These are phyloP conservation scores for Pythium periplocum DNA, from an alignment of 352 stramenopile species.

Conservation along the genomic window DNA sequence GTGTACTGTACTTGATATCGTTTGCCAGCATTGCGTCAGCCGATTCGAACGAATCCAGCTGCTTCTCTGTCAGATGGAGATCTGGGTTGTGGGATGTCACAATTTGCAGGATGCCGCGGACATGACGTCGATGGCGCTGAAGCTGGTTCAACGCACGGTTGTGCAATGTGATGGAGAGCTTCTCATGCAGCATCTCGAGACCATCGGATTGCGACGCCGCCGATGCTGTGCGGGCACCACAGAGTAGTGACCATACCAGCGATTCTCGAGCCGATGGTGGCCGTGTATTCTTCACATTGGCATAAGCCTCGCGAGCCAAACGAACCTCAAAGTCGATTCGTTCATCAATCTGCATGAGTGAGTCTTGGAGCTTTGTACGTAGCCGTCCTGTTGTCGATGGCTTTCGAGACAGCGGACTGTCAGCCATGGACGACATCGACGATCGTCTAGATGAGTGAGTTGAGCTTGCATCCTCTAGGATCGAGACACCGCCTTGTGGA, in stretches of 20 bases:
- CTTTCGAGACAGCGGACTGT: not conserved
- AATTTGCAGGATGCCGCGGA: conserved; percentile 75
- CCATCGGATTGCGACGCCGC: conserved; percentile 40
- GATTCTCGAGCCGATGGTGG: conserved; percentile 19
- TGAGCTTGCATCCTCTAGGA: no score
- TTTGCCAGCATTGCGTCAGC: conserved; percentile 63
- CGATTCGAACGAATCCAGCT: conserved; percentile 77
- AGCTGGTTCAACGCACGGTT: conserved; percentile 76
- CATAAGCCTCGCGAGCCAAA: conserved; percentile 28
- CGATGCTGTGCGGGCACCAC: conserved; percentile 29
- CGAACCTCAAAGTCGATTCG: conserved; percentile 43
- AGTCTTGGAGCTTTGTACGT: conserved; percentile 60
- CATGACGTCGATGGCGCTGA: conserved; percentile 68
- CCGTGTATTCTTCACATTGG: conserved; percentile 21
- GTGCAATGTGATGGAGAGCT: conserved; percentile 47
- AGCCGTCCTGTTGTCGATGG: conserved; percentile 32
- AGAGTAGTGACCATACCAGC: conserved; percentile 63
- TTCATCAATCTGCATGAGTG: conserved; percentile 45
- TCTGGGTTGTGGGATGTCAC: conserved; percentile 76
- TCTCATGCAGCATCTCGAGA: conserved; percentile 46
- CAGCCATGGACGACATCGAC: not conserved
- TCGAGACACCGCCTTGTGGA: conserved; percentile 11
- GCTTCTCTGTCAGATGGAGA: conserved; percentile 69
- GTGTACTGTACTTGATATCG: conserved; percentile 69
- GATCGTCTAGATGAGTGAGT: no score